phyloP scores from a whole-genome alignment of 306 rosid genomes.

The Cucurbita pepo region DNA sequence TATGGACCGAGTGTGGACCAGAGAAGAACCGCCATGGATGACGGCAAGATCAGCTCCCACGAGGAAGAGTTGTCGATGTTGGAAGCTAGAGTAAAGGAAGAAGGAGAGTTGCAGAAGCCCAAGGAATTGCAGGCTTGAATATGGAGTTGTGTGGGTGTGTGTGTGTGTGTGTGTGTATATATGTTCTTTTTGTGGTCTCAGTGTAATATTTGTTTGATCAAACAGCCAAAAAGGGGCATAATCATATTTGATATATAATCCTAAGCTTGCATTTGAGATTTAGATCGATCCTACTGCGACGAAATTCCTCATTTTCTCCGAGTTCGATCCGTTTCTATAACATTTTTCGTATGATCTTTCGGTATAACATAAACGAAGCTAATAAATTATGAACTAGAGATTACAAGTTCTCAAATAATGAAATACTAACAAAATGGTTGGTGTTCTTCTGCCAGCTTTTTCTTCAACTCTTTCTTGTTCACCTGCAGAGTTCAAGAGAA shows the following conservation, averaged over 20 bases:
- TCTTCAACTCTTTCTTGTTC: conserved; percentile 78
- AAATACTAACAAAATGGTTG: background rate
- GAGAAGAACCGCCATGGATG: background rate
- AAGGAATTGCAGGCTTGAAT: background rate
- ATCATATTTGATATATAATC: background rate
- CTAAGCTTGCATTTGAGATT: background rate
- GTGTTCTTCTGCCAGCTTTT: conserved; percentile 30
- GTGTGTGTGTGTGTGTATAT: background rate
- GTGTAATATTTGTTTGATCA: conserved; percentile 3
- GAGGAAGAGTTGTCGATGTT: conserved; percentile 8
- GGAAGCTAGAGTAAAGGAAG: conserved; percentile 3
- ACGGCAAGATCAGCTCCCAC: background rate
- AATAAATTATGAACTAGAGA: background rate
- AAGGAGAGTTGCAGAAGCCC: conserved; percentile 1
- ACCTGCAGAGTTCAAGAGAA: conserved; percentile 39
- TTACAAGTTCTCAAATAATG: too few species aligned
- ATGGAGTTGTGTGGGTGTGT: background rate
- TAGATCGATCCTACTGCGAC: too few species aligned
- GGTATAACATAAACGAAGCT: background rate
- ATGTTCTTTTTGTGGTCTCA: background rate
- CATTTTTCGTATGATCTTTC: background rate
- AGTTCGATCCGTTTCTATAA: background rate
- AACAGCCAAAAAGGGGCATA: conserved; percentile 4
- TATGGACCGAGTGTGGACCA: conserved; percentile 33
- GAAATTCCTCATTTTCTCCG: background rate